Conservation (phyloP, 2,329 filamentous ascomycete genomes). For the Podosphaera aphanis region DNA sequence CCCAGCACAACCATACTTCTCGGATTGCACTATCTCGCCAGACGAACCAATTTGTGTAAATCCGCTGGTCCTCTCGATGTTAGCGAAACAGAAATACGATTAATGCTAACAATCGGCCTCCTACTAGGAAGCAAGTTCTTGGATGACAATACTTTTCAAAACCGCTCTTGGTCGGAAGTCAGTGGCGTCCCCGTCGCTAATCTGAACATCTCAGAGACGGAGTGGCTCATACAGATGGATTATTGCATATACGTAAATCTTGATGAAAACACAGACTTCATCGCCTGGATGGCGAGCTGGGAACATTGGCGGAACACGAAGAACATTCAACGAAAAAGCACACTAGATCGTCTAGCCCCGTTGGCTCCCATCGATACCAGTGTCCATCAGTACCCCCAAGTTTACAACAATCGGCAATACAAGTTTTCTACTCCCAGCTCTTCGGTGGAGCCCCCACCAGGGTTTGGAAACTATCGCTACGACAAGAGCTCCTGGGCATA, state of each 20-base stretch:
- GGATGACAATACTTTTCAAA: constrained; percentile 61
- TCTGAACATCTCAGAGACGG: constrained; percentile 42
- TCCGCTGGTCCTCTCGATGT: constrained; percentile 17
- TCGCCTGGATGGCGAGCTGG: constrained; percentile 42
- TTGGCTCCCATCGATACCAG: constrained; percentile 33
- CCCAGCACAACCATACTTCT: constrained; percentile 50
- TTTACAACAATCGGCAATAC: constrained; percentile 27
- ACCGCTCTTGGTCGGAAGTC: constrained; percentile 55
- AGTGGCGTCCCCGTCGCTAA: constrained; percentile 46
- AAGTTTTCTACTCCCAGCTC: constrained; percentile 9
- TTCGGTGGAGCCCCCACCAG: constrained; percentile 12
- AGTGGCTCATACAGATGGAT: constrained; percentile 43
- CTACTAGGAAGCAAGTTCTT: constrained; percentile 55
- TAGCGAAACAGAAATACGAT: constrained; percentile 36
- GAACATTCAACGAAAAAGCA: constrained; percentile 17
- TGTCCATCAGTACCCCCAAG: constrained; percentile 13
- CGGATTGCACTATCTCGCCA: constrained; percentile 44
- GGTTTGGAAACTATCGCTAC: constrained; percentile 12
- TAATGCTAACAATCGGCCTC: constrained; percentile 43
- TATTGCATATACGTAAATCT: constrained; percentile 49
- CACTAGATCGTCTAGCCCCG: constrained; percentile 20
- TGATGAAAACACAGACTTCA: constrained; percentile 35
- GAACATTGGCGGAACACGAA: constrained; percentile 30
- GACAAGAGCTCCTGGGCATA: constrained; percentile 15
- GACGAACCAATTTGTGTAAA: constrained; percentile 35